Evolutionary conservation across 2,329 filamentous ascomycete species (phyloP), one percentile per base, ranked within the genome.

Genomic region (Dactylellina drechsleri): DNA sequence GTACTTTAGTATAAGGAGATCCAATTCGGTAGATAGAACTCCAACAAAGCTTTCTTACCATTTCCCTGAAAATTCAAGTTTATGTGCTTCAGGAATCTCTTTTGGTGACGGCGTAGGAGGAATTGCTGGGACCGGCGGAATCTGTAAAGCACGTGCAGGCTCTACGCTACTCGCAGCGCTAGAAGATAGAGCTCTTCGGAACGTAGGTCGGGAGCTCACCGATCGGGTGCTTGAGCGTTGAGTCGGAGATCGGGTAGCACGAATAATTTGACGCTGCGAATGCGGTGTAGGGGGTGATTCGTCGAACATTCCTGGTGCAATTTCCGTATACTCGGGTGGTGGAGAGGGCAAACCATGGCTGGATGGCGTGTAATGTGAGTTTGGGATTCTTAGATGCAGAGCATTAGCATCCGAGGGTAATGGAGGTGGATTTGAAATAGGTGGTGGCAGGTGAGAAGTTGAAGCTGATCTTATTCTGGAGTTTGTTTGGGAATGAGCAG

Each of bases 261-360:
- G 50, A 40, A 68, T 49, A 26, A 68, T 58, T 43, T 75, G 64
- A 12, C 64, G 64, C n/a, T 65, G 64, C 18, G 71, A 75, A 54
- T 52, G 50, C 15, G 52, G n/a, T 26, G 41, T 49, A 6, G 61
- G 31, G 4, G 47, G 18, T 16, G 28, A 18, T 16, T 75, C 64
- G 1, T 68, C 64, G 7, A 64, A 52, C 28, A 68, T 50, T 13
- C 54, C 52, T 5, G 71, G 57, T 4, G 71, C 71, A 54, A 75
- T 50, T 45, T 75, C 71, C 7, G 71, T 75, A 45, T 75, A 75
- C 45, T 75, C 71, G 49, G 71, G 71, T 10, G 71, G 71, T 10
- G 71, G 71, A 4, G 71, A 68, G 13, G 71, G 71, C n/a, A 75
- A 56, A 6, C 64, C 64, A 16, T 68, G 20, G 15, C 43, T 62